phyloP scores from a whole-genome alignment of 495 filamentous ascomycete genomes.

The Tuber calosporum region DNA sequence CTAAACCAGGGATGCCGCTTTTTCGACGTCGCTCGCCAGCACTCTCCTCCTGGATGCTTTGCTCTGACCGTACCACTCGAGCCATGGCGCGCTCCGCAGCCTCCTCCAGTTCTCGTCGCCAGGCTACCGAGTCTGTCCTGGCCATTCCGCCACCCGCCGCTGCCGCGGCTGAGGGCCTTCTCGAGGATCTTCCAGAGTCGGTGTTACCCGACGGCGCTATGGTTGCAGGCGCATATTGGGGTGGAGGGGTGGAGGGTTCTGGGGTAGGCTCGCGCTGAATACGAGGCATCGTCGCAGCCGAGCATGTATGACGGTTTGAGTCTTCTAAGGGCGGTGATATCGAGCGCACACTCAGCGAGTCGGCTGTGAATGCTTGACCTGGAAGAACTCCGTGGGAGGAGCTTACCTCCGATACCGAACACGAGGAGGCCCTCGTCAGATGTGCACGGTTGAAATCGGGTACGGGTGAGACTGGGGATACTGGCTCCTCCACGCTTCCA shows the following conservation, averaged over 20 bases:
- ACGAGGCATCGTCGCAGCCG: conserved; percentile 8
- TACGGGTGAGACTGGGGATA: conserved; percentile 14
- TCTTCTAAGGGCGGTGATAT: neutral
- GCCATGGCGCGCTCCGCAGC: conserved; percentile 29
- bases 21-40: conserved; percentile 28
- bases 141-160: conserved; percentile 19
- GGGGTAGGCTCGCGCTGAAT: neutral
- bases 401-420: conserved; percentile 17
- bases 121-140: conserved; percentile 30
- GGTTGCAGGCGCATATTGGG: conserved; percentile 19
- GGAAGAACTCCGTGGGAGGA: conserved; percentile 24
- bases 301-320: conserved; percentile 20
- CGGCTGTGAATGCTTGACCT: conserved; percentile 27
- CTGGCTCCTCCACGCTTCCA: conserved; percentile 2
- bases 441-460: conserved; percentile 14
- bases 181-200: conserved; percentile 14
- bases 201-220: conserved; percentile 17
- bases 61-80: conserved; percentile 29
- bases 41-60: conserved; percentile 32
- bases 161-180: conserved; percentile 15
- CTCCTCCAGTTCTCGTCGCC: conserved; percentile 29
- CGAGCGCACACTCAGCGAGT: conserved; percentile 8
- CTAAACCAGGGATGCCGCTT: conserved; percentile 30
- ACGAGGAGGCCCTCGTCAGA: neutral
- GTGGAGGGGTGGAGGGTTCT: conserved; percentile 19